Base-by-base conservation (phyloP, 805 yeast species). In the Saccharomyces kudriavzevii region DNA sequence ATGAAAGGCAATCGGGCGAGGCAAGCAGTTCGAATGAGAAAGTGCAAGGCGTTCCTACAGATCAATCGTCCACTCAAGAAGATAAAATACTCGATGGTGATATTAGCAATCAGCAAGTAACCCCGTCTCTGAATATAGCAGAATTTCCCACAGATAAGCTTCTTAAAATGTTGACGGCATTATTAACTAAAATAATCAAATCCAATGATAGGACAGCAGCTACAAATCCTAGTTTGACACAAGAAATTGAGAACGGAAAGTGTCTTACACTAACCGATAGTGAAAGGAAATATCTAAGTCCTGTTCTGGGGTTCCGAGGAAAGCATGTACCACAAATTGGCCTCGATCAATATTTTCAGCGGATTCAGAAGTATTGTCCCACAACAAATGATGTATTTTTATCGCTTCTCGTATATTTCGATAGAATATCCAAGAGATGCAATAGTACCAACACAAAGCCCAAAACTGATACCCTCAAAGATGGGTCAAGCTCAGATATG, bases 341-440 rank as follows among this genome's bases (percentile, higher is more conserved):
- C 11, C 77, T 94, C 49, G 90, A 89, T 63, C 94, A 96, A 22
- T 94, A 94, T 67, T 77, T 94, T 55, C 80, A 89, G 46, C 82
- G 99, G 65, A 92, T 94, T 28, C 80, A 92, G 67, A 92, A 92
- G 70, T 94, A 94, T 72, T 94, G 99, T 69, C 98, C 99, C 0
- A 94, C 94, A n/a, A 91, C 99, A 2, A 92, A 92, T 70, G 98
- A 94, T 68, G 98, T 94, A 31, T 94, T 91, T 69, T 73, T 94
- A 49, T 85, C 96, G 40, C 72, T 94, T 35, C 76, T 94, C 62
- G 97, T 94, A 29, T 94, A 94, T 69, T 90, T 94, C 72, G 99
- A 94, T 71, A 75, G 98, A 57, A 89, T 92, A 47, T 94, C 96
- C 20, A 88, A 88, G 64, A 78, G 88, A 57, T 63, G 68, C 58